Evolutionary conservation across 495 filamentous ascomycete species (phyloP).

Genomic region (Aspergillus carlsbadensis): DNA sequence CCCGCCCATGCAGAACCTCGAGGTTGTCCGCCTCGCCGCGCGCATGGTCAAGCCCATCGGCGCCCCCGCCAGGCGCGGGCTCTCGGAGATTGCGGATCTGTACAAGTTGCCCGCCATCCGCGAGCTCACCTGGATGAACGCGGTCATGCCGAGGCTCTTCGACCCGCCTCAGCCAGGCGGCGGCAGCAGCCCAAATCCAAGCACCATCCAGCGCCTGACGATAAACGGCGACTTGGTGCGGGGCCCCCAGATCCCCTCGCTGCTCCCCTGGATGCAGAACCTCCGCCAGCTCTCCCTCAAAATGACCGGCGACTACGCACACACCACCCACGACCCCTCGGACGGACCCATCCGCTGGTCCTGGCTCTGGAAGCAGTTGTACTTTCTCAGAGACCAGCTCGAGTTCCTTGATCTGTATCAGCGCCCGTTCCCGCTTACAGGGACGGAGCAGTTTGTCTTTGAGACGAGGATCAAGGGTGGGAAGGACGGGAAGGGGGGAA

Average conservation of each 20-base stretch:
- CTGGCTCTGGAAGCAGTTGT: not conserved
- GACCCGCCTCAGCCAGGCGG: too few relatives aligned
- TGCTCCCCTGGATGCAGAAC: not conserved
- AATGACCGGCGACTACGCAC: too few relatives aligned
- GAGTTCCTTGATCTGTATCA: not conserved
- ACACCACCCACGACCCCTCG: not conserved
- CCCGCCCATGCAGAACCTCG: not conserved
- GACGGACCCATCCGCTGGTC: not conserved
- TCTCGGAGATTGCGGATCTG: too few relatives aligned
- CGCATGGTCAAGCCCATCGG: too few relatives aligned
- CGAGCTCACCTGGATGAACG: not conserved
- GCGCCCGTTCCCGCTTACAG: not conserved
- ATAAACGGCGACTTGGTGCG: not conserved
- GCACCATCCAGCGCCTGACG: not conserved
- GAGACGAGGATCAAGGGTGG: too few relatives aligned
- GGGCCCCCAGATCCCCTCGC: not conserved
- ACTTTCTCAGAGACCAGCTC: not conserved
- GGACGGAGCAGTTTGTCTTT: too few relatives aligned
- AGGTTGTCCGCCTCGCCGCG: not conserved
- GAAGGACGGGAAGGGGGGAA: too few relatives aligned
- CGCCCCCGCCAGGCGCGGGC: too few relatives aligned
- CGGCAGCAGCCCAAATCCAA: too few relatives aligned
- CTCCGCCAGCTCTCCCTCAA: not conserved
- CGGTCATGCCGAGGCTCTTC: not conserved
- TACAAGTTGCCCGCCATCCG: not conserved